Evolutionary conservation across 176 grass and related monocot genomes (phyloP).

Genomic region (Lolium rigidum): DNA sequence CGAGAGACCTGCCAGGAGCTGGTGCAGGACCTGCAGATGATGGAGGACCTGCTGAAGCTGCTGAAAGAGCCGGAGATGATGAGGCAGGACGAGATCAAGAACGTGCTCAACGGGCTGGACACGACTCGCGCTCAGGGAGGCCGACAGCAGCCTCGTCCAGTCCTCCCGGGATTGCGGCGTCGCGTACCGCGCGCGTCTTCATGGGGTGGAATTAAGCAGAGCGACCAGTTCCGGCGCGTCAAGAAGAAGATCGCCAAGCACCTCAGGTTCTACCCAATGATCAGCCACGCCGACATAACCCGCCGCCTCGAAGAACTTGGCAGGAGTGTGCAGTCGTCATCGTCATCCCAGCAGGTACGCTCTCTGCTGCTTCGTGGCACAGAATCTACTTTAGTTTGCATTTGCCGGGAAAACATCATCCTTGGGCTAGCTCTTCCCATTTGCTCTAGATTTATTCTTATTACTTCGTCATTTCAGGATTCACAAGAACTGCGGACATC

Average conservation of each 20-base stretch:
- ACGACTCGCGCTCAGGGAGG: conserved; percentile 31
- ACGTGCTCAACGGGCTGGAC: conserved; percentile 36
- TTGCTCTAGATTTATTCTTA: no score
- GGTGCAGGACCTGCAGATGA: conserved; percentile 35
- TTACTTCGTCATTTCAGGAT: background rate
- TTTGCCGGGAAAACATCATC: no score
- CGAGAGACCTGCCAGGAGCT: conserved; percentile 44
- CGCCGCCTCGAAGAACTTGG: background rate
- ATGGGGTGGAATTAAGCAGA: conserved; percentile 38
- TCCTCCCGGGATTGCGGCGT: conserved; percentile 32
- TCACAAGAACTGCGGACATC: background rate
- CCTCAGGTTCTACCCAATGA: conserved; percentile 44
- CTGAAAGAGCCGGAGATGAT: conserved; percentile 41
- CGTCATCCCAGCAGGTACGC: background rate
- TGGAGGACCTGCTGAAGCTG: conserved; percentile 33
- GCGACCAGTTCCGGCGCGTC: conserved; percentile 29
- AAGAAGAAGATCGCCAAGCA: conserved; percentile 44
- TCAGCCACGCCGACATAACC: conserved; percentile 33
- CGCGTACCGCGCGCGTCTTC: conserved; percentile 22
- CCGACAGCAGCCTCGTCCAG: conserved; percentile 19
- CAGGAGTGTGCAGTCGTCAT: background rate
- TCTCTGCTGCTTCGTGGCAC: no score
- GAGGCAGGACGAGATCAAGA: conserved; percentile 19
- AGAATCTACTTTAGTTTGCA: no score
- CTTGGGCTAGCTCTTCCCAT: no score